Conservation (phyloP, 352 stramenopile genomes). For the Pelagophyceae sp. region DNA sequence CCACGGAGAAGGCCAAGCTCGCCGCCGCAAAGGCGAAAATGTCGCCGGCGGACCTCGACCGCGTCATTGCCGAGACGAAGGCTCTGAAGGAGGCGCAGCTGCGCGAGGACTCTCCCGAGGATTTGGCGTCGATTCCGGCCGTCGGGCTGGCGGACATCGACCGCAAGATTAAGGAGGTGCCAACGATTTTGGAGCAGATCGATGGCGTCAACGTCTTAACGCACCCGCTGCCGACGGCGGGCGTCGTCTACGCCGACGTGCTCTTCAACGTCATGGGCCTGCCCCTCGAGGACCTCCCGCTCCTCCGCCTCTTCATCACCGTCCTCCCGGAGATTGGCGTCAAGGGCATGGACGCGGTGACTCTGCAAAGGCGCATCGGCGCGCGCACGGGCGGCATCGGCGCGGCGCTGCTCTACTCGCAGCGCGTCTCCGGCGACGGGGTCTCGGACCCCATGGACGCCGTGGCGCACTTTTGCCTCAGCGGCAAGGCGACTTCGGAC, state of each 20-base stretch:
- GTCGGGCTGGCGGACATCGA: conserved; percentile 57
- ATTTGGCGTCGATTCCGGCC: conserved; percentile 55
- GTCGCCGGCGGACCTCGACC: conserved; percentile 40
- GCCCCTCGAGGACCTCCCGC: conserved; percentile 52
- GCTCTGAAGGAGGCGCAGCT: conserved; percentile 59
- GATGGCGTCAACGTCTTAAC: conserved; percentile 29
- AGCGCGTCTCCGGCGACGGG: conserved; percentile 33
- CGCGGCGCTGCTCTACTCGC: conserved; percentile 42
- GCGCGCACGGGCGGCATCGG: conserved; percentile 59
- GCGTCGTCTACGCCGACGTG: conserved; percentile 62
- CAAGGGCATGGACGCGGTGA: conserved; percentile 50
- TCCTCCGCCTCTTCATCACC: conserved; percentile 57
- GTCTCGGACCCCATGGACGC: conserved; percentile 46
- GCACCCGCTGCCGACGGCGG: conserved; percentile 59
- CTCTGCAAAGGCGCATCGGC: conserved; percentile 48
- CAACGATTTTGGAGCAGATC: conserved; percentile 35
- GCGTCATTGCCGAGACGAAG: conserved; percentile 55
- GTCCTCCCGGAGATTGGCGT: conserved; percentile 65
- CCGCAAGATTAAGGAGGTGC: conserved; percentile 54
- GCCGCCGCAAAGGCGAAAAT: conserved; percentile 24
- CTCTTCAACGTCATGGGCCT: conserved; percentile 55
- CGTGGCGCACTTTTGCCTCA: conserved; percentile 53
- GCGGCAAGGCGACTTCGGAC: conserved; percentile 54
- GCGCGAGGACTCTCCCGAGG: conserved; percentile 56
- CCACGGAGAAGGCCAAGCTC: conserved; percentile 26